These are phyloP conservation scores for Limnanthes douglasii DNA, from an alignment of 345 rosid species.

Conservation along the genomic window DNA sequence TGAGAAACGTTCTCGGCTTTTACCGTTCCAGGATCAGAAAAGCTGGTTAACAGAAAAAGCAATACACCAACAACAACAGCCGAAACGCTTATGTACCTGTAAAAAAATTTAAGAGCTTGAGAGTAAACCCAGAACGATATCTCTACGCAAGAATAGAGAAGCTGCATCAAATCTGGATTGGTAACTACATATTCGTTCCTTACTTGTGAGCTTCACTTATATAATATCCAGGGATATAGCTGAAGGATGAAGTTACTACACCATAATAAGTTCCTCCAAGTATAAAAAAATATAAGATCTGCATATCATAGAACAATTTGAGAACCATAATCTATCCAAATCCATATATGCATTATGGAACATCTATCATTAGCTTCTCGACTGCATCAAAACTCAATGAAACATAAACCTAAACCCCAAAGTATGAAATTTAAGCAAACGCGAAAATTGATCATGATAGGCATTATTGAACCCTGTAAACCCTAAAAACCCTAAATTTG, in stretches of 20 bases:
- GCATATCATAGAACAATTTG: constrained; percentile 13
- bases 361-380: no score
- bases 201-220: constrained; percentile 69
- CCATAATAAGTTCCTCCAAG: constrained; percentile 54
- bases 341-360: no score
- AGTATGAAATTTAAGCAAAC: no score
- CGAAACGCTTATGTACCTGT: constrained; percentile 58
- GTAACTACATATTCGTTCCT: constrained; percentile 3
- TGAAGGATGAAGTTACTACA: constrained; percentile 39
- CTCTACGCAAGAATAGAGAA: not conserved
- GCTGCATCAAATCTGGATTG: not conserved
- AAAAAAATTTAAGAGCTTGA: constrained; percentile 7
- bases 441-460: not conserved
- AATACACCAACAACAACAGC: constrained; percentile 60
- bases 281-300: constrained; percentile 65
- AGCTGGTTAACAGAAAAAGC: constrained; percentile 67
- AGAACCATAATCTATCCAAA: no score
- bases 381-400: no score
- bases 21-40: constrained; percentile 86
- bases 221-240: constrained; percentile 82
- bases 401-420: no score
- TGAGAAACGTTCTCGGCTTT: constrained; percentile 45
- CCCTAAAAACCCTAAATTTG: no score
- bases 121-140: not conserved
- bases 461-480: no score